Conservation (phyloP, 345 rosid genomes). For the Eucalyptus curtisii region DNA sequence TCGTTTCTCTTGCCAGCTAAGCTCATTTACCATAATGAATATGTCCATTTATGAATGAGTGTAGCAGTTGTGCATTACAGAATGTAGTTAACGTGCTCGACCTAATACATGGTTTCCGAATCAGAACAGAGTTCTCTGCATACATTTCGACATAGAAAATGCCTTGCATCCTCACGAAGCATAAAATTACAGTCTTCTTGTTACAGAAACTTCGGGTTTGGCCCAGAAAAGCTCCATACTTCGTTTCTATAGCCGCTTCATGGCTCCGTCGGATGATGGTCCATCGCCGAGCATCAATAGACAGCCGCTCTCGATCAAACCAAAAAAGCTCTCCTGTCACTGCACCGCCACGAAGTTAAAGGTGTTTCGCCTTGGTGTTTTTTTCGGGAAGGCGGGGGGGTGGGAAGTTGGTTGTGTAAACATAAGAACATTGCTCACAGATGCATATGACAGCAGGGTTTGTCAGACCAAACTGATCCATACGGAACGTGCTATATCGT, state of each 20-base stretch:
- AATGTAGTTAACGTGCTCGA: neutral
- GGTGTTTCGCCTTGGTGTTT: neutral
- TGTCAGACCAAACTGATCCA: neutral
- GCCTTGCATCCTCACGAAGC: neutral
- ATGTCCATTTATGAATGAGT: neutral
- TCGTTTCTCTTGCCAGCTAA: neutral
- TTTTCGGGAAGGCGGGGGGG: no score
- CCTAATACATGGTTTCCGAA: neutral
- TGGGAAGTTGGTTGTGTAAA: no score
- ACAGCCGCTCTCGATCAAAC: neutral
- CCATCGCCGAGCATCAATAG: neutral
- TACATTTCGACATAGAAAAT: neutral
- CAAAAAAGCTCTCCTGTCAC: neutral
- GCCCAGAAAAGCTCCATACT: neutral
- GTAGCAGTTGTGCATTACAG: neutral
- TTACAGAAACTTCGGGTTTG: neutral
- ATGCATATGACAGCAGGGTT: neutral
- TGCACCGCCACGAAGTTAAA: neutral
- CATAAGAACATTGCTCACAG: neutral
- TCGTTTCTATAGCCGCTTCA: neutral
- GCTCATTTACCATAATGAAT: neutral
- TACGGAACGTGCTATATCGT: neutral
- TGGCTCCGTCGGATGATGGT: neutral
- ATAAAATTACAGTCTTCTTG: neutral
- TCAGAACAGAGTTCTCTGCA: neutral